These are phyloP conservation scores for Erigeron philadelphicus DNA, from an alignment of 140 eudicot genomes.

Conservation along the genomic window DNA sequence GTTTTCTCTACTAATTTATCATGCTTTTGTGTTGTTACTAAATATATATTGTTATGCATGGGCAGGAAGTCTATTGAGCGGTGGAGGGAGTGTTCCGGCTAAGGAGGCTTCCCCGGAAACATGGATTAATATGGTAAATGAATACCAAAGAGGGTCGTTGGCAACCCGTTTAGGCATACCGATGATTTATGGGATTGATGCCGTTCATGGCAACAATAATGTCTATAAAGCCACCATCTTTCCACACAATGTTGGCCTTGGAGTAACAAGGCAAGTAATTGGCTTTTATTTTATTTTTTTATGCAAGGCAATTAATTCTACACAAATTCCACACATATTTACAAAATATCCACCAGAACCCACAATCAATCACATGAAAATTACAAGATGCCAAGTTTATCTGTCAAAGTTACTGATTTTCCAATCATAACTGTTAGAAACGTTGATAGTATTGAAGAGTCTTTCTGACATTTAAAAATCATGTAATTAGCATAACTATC, in stretches of 20 bases:
- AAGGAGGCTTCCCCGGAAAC: slow-evolving; percentile 38
- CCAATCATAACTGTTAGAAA: slow-evolving; percentile 8
- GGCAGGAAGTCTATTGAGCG: slow-evolving; percentile 55
- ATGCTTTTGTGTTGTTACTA: neutral
- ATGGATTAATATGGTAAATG: slow-evolving; percentile 56
- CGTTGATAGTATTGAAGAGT: slow-evolving; percentile 1
- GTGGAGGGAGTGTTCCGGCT: slow-evolving; percentile 61
- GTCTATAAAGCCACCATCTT: slow-evolving; percentile 61
- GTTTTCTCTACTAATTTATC: neutral
- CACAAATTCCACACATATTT: too few relatives aligned
- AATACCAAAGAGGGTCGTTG: slow-evolving; percentile 46
- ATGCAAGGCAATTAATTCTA: too few relatives aligned
- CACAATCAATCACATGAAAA: neutral
- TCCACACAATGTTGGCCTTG: slow-evolving; percentile 67
- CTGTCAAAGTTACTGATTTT: neutral
- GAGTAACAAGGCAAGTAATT: slow-evolving; percentile 58
- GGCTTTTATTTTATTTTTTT: too few relatives aligned
- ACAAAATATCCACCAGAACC: too few relatives aligned
- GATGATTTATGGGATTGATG: slow-evolving; percentile 57
- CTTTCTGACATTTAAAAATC: neutral
- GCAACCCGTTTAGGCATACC: slow-evolving; percentile 60
- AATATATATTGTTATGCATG: neutral
- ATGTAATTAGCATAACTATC: neutral
- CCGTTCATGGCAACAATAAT: slow-evolving; percentile 63
- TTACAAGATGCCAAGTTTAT: slow-evolving; percentile 10